Percentiles rank a stretch among this genome's conserved stretches.
Conservation (phyloP, 257 asterid genomes). For the Echites panduratus region DNA sequence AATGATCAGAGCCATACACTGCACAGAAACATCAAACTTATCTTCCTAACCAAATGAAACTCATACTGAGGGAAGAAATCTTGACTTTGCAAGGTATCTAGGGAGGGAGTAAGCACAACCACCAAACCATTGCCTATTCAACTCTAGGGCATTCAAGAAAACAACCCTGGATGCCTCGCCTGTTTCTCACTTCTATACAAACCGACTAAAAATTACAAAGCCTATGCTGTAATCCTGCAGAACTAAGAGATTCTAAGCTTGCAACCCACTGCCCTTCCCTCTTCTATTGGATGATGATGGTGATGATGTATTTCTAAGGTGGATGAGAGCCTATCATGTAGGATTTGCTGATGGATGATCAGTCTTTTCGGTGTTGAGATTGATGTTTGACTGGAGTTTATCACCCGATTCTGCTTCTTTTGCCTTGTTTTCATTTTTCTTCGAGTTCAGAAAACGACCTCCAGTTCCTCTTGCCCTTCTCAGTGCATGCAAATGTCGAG, state of each 20-base stretch:
- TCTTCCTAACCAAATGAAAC: background rate
- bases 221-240: background rate
- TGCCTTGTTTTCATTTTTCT: constrained; percentile 22
- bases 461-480: constrained; percentile 83
- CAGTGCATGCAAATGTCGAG: constrained; percentile 86
- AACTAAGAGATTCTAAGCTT: background rate
- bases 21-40: background rate
- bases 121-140: background rate
- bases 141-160: background rate
- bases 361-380: background rate
- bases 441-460: constrained; percentile 71
- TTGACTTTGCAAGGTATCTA: background rate
- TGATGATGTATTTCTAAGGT: background rate
- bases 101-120: background rate
- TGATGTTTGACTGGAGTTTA: constrained; percentile 7
- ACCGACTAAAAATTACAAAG: background rate
- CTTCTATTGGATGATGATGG: background rate
- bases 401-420: background rate
- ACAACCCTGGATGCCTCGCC: background rate
- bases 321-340: background rate
- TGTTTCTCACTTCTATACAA: constrained; percentile 5
- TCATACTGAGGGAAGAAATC: background rate
- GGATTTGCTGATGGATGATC: background rate
- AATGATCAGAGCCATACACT: background rate
- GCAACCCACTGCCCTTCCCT: background rate